Base-by-base conservation (phyloP, 164 flowering plant genomes). In the Vitis cinerea region DNA sequence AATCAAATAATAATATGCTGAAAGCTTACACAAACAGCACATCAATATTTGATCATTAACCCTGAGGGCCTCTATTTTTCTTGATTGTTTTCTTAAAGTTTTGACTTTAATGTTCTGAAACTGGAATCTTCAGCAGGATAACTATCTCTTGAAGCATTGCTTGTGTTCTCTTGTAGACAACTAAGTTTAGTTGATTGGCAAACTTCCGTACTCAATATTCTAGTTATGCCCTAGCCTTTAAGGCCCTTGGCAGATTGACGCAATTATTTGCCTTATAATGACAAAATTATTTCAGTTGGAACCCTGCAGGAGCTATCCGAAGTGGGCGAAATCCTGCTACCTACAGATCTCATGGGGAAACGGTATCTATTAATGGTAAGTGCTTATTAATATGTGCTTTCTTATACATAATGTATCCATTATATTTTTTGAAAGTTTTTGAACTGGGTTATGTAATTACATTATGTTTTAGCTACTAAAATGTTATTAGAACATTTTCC, bases 221-320 rank as follows among this genome's bases (percentile, higher is more conserved):
- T 27, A 27, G 10, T 13, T 56, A 44, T 10, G 15, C 48, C 31
- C n/a, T 70, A 2, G 53, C 64, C 50, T 48, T 49, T 52, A 51
- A 1, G 48, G 12, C 19, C 63, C 3, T n/a, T 12, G 49, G 14
- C 61, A 65, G 31, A 37, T 15, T 60, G 48, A 16, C 13, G 61
- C 5, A 72, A 47, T 63, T 71, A 51, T 53, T 65, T 37, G 69
- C 68, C 12, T 1, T 49, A 23, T 37, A 3, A 37, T 37, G 44
- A 37, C 44, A 60, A 59, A 37, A 44, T 49, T 75, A 17, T 79
- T 79, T 78, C 85, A 96, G 98, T 77, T 96, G 99, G 99, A 96
- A 75, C 71, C 99, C 99, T 74, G 95, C 92, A 58, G 99, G 98
- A 75, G 99, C 98, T 61, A 83, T 96, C 50, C 88, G 84, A 78